Conservation (phyloP, 2,329 filamentous ascomycete species). For the Aspergillus sp. region DNA sequence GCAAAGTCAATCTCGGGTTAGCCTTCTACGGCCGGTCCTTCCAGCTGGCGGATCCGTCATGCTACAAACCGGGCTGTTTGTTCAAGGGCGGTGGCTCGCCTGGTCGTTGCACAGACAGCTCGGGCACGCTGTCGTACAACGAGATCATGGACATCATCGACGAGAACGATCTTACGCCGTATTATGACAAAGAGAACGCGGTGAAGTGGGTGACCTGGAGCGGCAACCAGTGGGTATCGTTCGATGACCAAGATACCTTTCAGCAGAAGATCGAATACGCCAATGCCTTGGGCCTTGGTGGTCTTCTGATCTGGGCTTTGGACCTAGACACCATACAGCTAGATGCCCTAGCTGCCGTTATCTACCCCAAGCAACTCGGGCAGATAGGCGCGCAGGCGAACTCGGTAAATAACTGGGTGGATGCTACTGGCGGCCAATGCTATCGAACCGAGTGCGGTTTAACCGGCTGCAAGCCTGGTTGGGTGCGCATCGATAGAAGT, state of each 20-base stretch:
- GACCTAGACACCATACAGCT: too few relatives aligned
- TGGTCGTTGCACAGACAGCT: constrained; percentile 1
- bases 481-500: too few relatives aligned
- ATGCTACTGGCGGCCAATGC: too few relatives aligned
- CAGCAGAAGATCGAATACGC: constrained; percentile 3
- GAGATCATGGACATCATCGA: constrained; percentile 3
- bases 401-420: too few relatives aligned
- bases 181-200: constrained; percentile 5
- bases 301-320: constrained; percentile 2
- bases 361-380: too few relatives aligned
- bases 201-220: constrained; percentile 9
- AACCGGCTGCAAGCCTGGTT: too few relatives aligned
- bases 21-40: constrained; percentile 19
- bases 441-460: too few relatives aligned
- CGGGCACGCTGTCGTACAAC: constrained; percentile 2
- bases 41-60: constrained; percentile 10
- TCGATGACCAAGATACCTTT: constrained; percentile 1
- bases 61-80: constrained; percentile 11
- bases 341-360: too few relatives aligned
- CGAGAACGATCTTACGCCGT: neutral
- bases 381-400: too few relatives aligned
- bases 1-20: constrained; percentile 15
- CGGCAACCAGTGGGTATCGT: constrained; percentile 1
- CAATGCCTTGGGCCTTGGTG: constrained; percentile 1
- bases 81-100: neutral